Evolutionary conservation across 768 basidiomycete species (phyloP).

Genomic region (Leccinum subgranulosum): DNA sequence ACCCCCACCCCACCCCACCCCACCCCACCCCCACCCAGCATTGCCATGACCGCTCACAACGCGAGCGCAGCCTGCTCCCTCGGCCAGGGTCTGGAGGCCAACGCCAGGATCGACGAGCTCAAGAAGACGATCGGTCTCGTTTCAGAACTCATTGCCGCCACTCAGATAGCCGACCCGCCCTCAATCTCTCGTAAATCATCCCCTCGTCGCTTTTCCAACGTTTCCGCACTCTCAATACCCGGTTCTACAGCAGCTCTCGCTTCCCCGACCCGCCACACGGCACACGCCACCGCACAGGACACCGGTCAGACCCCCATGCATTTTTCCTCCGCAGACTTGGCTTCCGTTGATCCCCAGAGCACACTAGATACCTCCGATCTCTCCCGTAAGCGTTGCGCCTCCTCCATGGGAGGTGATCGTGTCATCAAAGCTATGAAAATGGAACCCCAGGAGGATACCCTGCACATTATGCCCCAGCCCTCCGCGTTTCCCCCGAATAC

Average conservation of each 20-base stretch:
- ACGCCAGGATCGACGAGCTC: constrained; percentile 52
- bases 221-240: constrained; percentile 32
- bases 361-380: constrained; percentile 36
- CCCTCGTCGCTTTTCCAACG: constrained; percentile 20
- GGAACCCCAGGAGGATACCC: constrained; percentile 44
- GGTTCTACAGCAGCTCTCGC: constrained; percentile 36
- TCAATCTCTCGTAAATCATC: constrained; percentile 32
- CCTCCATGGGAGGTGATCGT: constrained; percentile 44
- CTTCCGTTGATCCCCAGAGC: constrained; percentile 22
- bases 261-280: constrained; percentile 21
- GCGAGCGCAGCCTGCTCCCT: constrained; percentile 49
- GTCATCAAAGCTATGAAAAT: constrained; percentile 47
- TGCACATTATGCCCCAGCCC: constrained; percentile 25
- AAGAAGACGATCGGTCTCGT: constrained; percentile 52
- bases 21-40: constrained; percentile 45
- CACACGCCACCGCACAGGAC: constrained; percentile 21
- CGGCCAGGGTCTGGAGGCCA: constrained; percentile 46
- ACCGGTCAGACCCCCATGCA: constrained; percentile 22
- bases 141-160: constrained; percentile 51
- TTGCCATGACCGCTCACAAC: constrained; percentile 57
- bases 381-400: constrained; percentile 51
- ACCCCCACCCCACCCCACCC: too few relatives aligned
- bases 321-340: constrained; percentile 19
- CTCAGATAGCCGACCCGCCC: constrained; percentile 34
- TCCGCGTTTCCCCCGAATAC: constrained; percentile 24